Conservation (phyloP, 768 basidiomycete species). For the Phylloporus sp. region DNA sequence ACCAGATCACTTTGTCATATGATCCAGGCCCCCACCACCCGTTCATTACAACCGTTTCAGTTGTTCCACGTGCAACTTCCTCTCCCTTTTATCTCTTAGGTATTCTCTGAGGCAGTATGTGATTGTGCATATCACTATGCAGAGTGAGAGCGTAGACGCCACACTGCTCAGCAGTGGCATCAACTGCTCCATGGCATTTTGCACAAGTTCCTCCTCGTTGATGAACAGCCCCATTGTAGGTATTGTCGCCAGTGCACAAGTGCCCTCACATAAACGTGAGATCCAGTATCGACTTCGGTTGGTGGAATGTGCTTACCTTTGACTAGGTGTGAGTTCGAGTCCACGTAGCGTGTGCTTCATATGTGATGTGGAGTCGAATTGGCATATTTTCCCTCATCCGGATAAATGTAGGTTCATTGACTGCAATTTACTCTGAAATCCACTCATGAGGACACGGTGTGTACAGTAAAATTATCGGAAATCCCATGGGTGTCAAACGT, state of each 20-base stretch:
- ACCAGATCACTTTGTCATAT: background rate
- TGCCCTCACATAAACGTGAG: background rate
- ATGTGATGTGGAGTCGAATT: background rate
- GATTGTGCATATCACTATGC: conserved; percentile 14
- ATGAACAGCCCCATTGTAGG: conserved; percentile 18
- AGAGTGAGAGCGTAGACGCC: conserved; percentile 1
- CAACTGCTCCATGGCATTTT: conserved; percentile 4
- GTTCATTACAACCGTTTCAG: conserved; percentile 5
- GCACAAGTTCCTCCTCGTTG: conserved; percentile 16
- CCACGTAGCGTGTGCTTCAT: background rate
- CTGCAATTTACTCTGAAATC: no score
- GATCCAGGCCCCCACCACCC: background rate
- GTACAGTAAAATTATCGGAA: no score
- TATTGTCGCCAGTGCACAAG: background rate
- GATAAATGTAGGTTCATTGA: background rate
- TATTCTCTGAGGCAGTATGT: conserved; percentile 14
- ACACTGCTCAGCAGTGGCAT: conserved; percentile 10
- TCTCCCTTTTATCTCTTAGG: conserved; percentile 20
- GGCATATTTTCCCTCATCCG: background rate
- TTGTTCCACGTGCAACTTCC: conserved; percentile 14
- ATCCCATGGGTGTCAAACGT: no score
- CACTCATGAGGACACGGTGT: no score
- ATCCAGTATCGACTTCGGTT: background rate
- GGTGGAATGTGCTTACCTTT: background rate
- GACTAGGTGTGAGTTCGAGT: background rate